A percentile compares a stretch with the other conserved stretches of the same genome.
Evolutionary conservation across 768 basidiomycete species (phyloP).

Genomic region (Mycena albidolilacea): DNA sequence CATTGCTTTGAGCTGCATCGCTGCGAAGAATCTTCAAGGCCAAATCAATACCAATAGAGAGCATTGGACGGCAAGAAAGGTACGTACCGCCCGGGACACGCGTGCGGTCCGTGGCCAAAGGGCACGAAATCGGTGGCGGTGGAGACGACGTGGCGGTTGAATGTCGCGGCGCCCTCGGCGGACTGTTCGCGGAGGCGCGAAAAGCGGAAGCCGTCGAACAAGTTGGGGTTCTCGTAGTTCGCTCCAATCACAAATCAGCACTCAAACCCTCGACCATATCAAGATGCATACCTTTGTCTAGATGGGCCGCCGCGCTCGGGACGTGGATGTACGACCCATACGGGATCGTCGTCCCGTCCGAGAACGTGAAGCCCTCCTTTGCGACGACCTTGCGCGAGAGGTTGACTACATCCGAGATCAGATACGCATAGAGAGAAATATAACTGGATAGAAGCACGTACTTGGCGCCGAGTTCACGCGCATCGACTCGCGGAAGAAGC

Average conservation of each 20-base stretch:
- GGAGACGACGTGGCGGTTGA: not conserved
- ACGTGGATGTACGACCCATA: not conserved
- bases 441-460: too few species aligned
- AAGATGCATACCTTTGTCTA: not conserved
- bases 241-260: not conserved
- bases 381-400: not conserved
- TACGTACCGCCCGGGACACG: not conserved
- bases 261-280: not conserved
- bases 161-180: not conserved
- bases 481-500: not conserved
- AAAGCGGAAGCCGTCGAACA: not conserved
- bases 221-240: not conserved
- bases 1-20: not conserved
- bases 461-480: not conserved
- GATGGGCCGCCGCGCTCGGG: not conserved
- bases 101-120: not conserved
- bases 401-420: too few species aligned
- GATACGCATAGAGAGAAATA: too few species aligned
- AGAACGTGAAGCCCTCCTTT: not conserved
- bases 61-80: not conserved
- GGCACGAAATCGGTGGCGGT: not conserved
- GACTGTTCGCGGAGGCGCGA: not conserved
- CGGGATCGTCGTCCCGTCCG: not conserved
- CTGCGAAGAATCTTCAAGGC: not conserved
- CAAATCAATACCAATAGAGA: too few species aligned